Base-by-base conservation (phyloP, 371 early-diverging fungal species). In the Rhizomucor miehei region DNA sequence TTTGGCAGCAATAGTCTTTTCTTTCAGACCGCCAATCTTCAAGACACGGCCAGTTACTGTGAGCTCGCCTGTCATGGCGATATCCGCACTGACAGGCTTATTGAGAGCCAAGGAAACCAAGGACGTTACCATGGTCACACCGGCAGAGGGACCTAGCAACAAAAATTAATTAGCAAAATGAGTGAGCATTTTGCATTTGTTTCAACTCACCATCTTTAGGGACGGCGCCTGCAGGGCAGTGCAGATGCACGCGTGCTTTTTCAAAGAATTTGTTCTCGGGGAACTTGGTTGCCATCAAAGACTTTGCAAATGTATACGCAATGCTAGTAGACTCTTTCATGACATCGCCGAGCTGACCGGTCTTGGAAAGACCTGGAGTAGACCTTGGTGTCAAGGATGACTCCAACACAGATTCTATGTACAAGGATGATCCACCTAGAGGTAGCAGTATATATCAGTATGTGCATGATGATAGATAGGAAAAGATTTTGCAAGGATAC, bases 31-130 rank as follows among this genome's bases (percentile, higher is more conserved):
- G 34, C 98, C 98, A 62, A 98, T 96, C 80, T 94, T 91, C 50
- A 97, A 80, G 14, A 98, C 90, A 55, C 94, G 93, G 48, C 98
- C 98, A 0, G 96, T 95, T 45, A 97, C 78, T 1, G 98, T 97
- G 38, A 98, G 68, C 76, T 98, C 98, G 62, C 98, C 98, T 5
- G 98, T 98, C 97, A 97, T 97, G 41, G 95, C 95, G 51, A 95
- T 86, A 34, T 91, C 83, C 5, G 86, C 78, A 14, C 77, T 69
- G n/a, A 95, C 69, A 0, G 92, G 84, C 50, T 78, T 76, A 63
- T 88, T 79, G 25, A 94, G 73, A 1, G 95, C 96, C 46, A 96
- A 75, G 10, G 96, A 95, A 39, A 98, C 63, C 20, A 98, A 78
- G 1, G 96, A 85, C 6, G 97, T 92, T 8, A 94, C 82, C 95